Evolutionary conservation across 192 early-diverging fungal species (phyloP).

Genomic region (Backusella psychrophila): DNA sequence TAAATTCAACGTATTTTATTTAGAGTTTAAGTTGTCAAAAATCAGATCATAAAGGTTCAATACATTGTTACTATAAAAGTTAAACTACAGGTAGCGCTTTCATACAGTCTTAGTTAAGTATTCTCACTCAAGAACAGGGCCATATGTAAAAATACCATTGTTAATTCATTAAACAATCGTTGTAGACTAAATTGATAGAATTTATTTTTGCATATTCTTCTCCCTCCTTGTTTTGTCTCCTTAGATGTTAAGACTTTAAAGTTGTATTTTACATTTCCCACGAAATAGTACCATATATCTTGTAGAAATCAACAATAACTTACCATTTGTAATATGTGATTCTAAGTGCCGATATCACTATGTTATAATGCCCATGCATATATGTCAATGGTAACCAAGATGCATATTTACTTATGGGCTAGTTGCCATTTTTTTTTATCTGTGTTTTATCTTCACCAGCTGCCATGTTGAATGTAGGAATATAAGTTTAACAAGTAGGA

Average conservation of each 20-base stretch:
- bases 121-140: no score
- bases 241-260: neutral
- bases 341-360: neutral
- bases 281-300: neutral
- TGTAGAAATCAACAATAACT: neutral
- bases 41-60: neutral
- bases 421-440: no score
- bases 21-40: neutral
- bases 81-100: no score
- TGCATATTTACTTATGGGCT: no score
- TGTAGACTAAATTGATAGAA: neutral
- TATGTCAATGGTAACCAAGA: neutral
- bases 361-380: neutral
- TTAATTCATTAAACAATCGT: neutral
- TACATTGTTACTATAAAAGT: no score
- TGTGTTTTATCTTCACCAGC: neutral
- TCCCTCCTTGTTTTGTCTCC: neutral
- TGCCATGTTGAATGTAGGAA: neutral
- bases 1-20: neutral
- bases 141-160: no score
- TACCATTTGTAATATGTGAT: neutral
- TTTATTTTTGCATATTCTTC: neutral
- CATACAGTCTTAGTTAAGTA: no score
- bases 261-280: neutral
- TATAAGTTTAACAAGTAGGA: neutral